phyloP scores from a whole-genome alignment of 139 green algal species.

The Mychonastes homosphaera region DNA sequence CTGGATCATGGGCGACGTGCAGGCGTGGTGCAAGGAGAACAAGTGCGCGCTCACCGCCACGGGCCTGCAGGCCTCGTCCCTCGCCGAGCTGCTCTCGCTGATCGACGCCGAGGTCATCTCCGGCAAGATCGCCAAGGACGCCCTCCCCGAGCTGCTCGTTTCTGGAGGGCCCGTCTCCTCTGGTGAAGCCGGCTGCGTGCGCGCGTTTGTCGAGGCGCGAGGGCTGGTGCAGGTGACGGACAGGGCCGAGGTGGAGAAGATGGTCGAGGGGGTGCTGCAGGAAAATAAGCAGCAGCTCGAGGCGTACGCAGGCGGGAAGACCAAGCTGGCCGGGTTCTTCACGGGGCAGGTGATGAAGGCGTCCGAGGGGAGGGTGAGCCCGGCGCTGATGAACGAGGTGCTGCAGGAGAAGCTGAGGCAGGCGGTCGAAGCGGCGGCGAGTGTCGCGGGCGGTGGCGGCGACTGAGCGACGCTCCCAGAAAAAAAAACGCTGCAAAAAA shows the following conservation, averaged over 20 bases:
- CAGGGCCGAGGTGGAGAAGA: conserved; percentile 46
- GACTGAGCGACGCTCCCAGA: conserved; percentile 12
- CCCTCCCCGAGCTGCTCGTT: conserved; percentile 71
- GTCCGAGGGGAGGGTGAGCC: conserved; percentile 66
- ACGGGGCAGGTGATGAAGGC: conserved; percentile 71
- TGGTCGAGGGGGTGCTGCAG: conserved; percentile 70
- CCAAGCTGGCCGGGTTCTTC: conserved; percentile 83
- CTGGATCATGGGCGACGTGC: conserved; percentile 92
- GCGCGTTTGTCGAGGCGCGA: conserved; percentile 45
- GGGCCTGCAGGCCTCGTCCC: conserved; percentile 4
- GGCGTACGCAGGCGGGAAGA: conserved; percentile 69
- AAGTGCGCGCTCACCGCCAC: conserved; percentile 31
- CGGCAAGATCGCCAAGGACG: conserved; percentile 95
- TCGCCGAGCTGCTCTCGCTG: conserved; percentile 84
- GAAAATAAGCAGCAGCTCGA: conserved; percentile 75
- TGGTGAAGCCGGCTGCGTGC: conserved; percentile 34
- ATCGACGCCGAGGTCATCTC: conserved; percentile 83
- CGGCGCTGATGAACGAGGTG: conserved; percentile 60
- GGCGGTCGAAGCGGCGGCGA: conserved; percentile 15
- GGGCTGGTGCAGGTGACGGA: conserved; percentile 84
- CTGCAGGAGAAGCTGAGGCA: conserved; percentile 49
- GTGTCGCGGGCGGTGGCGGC: not conserved
- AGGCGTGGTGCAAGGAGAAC: conserved; percentile 62
- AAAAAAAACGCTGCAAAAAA: conserved; percentile 4
- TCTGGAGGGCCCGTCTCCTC: conserved; percentile 43